Evolutionary conservation across 345 rosid genomes (phyloP).

Genomic region (Lumnitzera littorea): DNA sequence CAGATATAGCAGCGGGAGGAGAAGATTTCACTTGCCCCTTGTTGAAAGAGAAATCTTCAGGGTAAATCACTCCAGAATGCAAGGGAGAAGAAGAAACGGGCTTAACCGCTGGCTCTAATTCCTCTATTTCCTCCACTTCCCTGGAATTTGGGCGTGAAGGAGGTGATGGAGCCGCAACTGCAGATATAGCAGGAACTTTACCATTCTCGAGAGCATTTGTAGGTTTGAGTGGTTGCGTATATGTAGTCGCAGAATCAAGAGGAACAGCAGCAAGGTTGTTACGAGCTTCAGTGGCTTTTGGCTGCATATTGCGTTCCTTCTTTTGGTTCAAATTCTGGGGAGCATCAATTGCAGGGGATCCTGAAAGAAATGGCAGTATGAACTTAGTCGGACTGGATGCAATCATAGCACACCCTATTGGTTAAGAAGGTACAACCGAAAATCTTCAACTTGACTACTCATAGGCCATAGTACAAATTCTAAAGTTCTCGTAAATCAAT

Average conservation of each 20-base stretch:
- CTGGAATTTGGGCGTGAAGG: conserved; percentile 21
- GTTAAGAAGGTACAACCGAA: background rate
- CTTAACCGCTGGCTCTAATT: conserved; percentile 2
- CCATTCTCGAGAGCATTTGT: too few relatives aligned
- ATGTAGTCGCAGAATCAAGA: conserved; percentile 10
- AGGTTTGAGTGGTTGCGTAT: too few relatives aligned
- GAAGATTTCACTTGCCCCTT: conserved; percentile 11
- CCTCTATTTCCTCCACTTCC: conserved; percentile 28
- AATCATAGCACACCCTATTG: conserved; percentile 1
- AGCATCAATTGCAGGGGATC: conserved; percentile 34
- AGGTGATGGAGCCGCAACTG: conserved; percentile 16
- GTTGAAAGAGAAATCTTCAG: conserved; percentile 34
- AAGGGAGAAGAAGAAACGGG: conserved; percentile 28
- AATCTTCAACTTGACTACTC: background rate
- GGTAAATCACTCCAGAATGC: conserved; percentile 22
- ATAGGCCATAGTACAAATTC: too few relatives aligned
- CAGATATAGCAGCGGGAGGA: conserved; percentile 8
- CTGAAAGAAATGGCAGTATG: conserved; percentile 22
- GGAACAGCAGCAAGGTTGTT: conserved; percentile 21
- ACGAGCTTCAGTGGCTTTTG: conserved; percentile 28
- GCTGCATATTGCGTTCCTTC: conserved; percentile 30
- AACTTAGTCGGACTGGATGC: background rate
- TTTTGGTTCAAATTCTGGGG: conserved; percentile 57
- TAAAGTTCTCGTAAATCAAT: too few relatives aligned
- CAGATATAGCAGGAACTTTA: too few relatives aligned